Base-by-base conservation (phyloP, 495 filamentous ascomycete genomes). In the Geopyxis carbonaria region DNA sequence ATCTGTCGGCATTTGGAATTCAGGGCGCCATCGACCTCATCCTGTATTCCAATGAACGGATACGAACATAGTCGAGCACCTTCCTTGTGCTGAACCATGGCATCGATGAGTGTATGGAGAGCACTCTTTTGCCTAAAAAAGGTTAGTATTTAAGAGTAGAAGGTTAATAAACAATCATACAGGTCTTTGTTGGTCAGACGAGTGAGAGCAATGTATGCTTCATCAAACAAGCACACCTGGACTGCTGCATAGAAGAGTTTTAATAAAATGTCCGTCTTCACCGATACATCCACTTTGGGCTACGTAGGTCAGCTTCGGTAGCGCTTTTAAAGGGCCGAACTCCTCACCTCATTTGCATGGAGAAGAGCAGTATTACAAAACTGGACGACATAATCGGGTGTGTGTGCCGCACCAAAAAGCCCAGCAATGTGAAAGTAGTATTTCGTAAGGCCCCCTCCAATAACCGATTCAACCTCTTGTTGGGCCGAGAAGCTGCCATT, bases 351-450 rank as follows among this genome's bases (percentile, higher is more conserved):
- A 43, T 57, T 28, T 51, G 52, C 24, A 20, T 38, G 16, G 6
- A 45, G 24, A 11, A 94, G 61, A 16, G 81, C 78, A 20, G 87
- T 63, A 28, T 75, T 69, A 23, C 86, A 75, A 58, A 95, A 93
- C 43, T 91, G 81, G 4, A 79, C 70, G 34, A 85, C 80, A 55
- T 77, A 79, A 3, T 78, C 77, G 49, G 78, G 79, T 3, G 71
- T 72, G 34, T 75, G 76, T 32, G 68, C 67, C 48, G 73, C 67
- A 46, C 93, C 85, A 55, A 79, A 95, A 5, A 97, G 66, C 16
- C 68, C 66, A 11, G 82, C 68, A 42, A 95, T 69, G 58, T 97
- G 91, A 30, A 76, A 69, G 55, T 87, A 92, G 58, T 93, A 95
- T 38, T 73, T 70, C 3, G 81, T 65, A 21, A 89, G 66, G 6